Evolutionary conservation across 1,284 basidiomycete genomes (phyloP), one percentile per base, ranked within the genome.

Genomic region (Megacollybia platyphylla): DNA sequence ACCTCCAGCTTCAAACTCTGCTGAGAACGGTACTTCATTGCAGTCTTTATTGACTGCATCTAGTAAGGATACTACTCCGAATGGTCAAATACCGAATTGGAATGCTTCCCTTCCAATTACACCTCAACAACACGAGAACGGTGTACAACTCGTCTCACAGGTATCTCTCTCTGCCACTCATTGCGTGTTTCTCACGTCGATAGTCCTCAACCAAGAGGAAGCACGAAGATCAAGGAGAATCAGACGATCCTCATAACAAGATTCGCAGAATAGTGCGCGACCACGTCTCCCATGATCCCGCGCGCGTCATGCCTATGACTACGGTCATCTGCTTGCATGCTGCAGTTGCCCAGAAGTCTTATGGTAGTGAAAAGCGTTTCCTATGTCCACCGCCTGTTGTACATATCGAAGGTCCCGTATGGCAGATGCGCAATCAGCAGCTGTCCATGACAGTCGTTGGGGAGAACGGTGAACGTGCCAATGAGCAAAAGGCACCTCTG

Each of bases 301-400:
- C 73, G 40, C 79, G 79, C 49, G 72, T 81, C 50, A 71, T 83
- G 62, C 79, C 82, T 46, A 87, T 88, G 86, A 90, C 88, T 36
- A 91, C 87, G 34, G 84, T 91, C 28, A 76, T 88, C 47, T 90
- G 87, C 53, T 65, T 88, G 30, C 87, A 91, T 52, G 87, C 88
- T 27, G 86, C 87, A 13, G 88, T 90, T 38, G 88, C 88, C 0
- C 88, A 91, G 65, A 92, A 92, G 61, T 90, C 87, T 7, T 92
- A 92, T 56, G 88, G 88, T 42, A 87, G 79, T 57, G 88, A 92
- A 64, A 92, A 92, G 61, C 85, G 88, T 41, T 91, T 90, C 57
- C 73, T 92, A 40, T 89, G 87, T 55, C 88, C 88, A 2, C 88
- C 88, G 3, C 88, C 88, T 11, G 76, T 91, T 48, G 87, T 92